These are phyloP conservation scores for Colletotrichum sp. DNA, from an alignment of 2,329 filamentous ascomycete genomes.

Conservation along the genomic window DNA sequence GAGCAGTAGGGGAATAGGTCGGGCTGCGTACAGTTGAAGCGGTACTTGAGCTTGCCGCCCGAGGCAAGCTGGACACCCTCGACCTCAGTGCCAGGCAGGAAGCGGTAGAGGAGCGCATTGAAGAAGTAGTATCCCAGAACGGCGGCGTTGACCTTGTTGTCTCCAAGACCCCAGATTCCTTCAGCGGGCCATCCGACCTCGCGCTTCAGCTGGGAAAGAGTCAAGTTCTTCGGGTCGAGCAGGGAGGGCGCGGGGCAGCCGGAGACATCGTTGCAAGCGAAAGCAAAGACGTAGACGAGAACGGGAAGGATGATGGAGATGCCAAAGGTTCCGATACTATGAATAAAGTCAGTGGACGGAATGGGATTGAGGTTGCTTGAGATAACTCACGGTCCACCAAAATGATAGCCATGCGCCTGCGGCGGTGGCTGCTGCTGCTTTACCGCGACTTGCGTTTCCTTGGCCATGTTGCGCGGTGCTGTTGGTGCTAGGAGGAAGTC, in stretches of 20 bases:
- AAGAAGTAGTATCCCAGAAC: conserved; percentile 80
- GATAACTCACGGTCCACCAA: conserved; percentile 53
- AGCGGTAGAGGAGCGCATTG: conserved; percentile 74
- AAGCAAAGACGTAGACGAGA: conserved; percentile 79
- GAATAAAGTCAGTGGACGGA: background rate
- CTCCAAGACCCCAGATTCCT: conserved; percentile 74
- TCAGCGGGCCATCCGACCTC: conserved; percentile 82
- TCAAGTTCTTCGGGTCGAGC: conserved; percentile 73
- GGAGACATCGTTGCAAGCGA: conserved; percentile 90
- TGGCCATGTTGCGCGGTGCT: conserved; percentile 32
- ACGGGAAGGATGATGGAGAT: conserved; percentile 84
- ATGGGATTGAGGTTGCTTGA: fast-evolving
- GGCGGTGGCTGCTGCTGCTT: conserved; percentile 26
- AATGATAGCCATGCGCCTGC: conserved; percentile 51
- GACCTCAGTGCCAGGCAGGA: conserved; percentile 75
- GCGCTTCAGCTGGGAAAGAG: conserved; percentile 73
- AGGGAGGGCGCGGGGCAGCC: conserved; percentile 89
- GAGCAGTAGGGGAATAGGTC: background rate
- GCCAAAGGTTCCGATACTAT: conserved; percentile 64
- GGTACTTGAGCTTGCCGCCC: conserved; percentile 80
- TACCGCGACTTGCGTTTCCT: conserved; percentile 29
- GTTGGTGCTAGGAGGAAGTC: background rate
- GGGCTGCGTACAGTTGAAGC: conserved; percentile 69
- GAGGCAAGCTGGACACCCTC: conserved; percentile 73
- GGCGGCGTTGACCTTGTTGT: conserved; percentile 71